These are phyloP conservation scores for Nemophila menziesii DNA, from an alignment of 257 asterid species.

Conservation along the genomic window DNA sequence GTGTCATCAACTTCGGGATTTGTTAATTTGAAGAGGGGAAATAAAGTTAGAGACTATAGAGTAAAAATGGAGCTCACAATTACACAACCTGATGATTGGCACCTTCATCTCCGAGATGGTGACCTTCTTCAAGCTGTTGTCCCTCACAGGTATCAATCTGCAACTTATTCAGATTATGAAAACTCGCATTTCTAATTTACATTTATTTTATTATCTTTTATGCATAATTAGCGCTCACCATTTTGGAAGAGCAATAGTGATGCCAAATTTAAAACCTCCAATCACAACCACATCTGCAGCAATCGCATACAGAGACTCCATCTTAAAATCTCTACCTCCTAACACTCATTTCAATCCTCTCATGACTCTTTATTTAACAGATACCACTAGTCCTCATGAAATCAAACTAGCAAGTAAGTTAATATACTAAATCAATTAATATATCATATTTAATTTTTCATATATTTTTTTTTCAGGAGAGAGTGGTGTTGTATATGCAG, in stretches of 20 bases:
- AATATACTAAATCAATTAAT: not conserved
- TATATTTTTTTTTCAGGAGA: constrained; percentile 31
- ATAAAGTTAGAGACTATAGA: constrained; percentile 20
- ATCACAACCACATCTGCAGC: constrained; percentile 82
- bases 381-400: constrained; percentile 67
- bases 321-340: constrained; percentile 58
- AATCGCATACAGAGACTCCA: constrained; percentile 51
- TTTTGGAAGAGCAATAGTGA: constrained; percentile 86
- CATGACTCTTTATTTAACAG: constrained; percentile 95
- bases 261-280: constrained; percentile 94
- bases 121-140: constrained; percentile 70
- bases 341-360: constrained; percentile 58
- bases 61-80: constrained; percentile 62
- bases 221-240: constrained; percentile 38
- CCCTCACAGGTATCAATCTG: constrained; percentile 51
- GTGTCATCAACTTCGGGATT: constrained; percentile 12
- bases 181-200: not conserved
- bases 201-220: not conserved
- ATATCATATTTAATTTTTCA: not conserved
- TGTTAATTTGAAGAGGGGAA: constrained; percentile 20
- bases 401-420: constrained; percentile 78
- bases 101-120: constrained; percentile 98
- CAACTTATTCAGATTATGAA: not conserved
- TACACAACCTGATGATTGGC: constrained; percentile 94
- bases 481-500: constrained; percentile 70